These are phyloP conservation scores for Hymenoscyphus fraxineus DNA, from an alignment of 2,329 filamentous ascomycete species.

Conservation along the genomic window DNA sequence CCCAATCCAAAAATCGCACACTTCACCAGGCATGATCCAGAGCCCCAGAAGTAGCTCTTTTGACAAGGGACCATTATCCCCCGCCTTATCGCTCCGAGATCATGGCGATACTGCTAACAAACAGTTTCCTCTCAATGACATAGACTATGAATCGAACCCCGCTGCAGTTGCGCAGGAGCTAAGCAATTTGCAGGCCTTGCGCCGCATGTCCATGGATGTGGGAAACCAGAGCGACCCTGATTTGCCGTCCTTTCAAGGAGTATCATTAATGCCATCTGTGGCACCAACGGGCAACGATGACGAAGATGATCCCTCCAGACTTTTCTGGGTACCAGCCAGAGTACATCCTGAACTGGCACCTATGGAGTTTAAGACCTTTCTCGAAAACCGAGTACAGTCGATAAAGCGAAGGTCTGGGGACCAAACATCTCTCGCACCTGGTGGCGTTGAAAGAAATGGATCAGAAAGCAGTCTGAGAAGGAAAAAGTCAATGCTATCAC, in stretches of 20 bases:
- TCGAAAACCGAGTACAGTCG: conserved; percentile 87
- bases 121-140: conserved; percentile 65
- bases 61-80: conserved; percentile 36
- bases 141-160: conserved; percentile 71
- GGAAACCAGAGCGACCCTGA: conserved; percentile 64
- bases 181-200: conserved; percentile 68
- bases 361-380: conserved; percentile 92
- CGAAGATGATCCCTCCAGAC: conserved; percentile 79
- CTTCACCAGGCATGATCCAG: conserved; percentile 32
- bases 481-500: conserved; percentile 94
- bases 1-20: conserved; percentile 28
- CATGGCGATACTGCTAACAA: conserved; percentile 51
- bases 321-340: conserved; percentile 94
- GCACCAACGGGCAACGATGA: conserved; percentile 71
- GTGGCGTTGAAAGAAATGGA: conserved; percentile 48
- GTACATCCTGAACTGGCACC: conserved; percentile 93
- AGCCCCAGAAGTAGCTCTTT: conserved; percentile 31
- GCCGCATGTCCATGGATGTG: conserved; percentile 76
- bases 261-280: conserved; percentile 63
- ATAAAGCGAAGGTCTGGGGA: conserved; percentile 82
- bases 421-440: conserved; percentile 59
- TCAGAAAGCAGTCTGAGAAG: conserved; percentile 63
- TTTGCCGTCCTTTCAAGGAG: conserved; percentile 66
- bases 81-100: conserved; percentile 38
- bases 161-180: conserved; percentile 69